A percentile compares a stretch with the other conserved stretches of the same genome.
phyloP scores from a whole-genome alignment of 225 moss, liverwort and hornwort genomes.

The Straminergon stramineum region DNA sequence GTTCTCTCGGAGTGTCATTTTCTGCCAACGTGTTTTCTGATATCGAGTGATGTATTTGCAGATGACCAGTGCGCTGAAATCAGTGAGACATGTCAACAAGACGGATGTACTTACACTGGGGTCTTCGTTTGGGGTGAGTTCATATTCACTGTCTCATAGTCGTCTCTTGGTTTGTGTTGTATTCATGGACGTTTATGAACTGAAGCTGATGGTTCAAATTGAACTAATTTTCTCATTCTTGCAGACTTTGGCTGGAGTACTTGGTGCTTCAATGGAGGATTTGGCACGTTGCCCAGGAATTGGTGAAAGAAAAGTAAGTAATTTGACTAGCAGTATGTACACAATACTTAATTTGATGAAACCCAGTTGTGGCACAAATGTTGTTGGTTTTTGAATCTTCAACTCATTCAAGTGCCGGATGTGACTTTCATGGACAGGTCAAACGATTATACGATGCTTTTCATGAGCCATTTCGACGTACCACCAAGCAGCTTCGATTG shows the following conservation, averaged over 20 bases:
- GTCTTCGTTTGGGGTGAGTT: slow-evolving; percentile 68
- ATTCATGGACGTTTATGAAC: neutral
- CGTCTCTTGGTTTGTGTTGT: neutral
- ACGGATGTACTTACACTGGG: slow-evolving; percentile 90
- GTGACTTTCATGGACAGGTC: slow-evolving; percentile 41
- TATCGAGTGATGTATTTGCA: slow-evolving; percentile 25
- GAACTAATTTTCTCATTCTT: neutral
- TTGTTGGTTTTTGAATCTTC: neutral
- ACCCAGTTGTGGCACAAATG: neutral
- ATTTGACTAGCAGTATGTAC: neutral
- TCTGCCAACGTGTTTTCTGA: neutral
- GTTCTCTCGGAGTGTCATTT: neutral
- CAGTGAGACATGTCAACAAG: slow-evolving; percentile 94
- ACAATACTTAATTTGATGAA: neutral
- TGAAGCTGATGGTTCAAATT: neutral
- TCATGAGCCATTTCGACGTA: slow-evolving; percentile 87
- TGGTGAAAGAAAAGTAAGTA: slow-evolving; percentile 84
- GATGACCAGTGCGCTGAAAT: slow-evolving; percentile 79
- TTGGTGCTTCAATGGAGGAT: slow-evolving; percentile 92
- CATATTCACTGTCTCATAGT: neutral
- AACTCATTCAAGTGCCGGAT: neutral
- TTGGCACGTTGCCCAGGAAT: slow-evolving; percentile 90
- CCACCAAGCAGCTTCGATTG: slow-evolving; percentile 54
- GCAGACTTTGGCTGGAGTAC: slow-evolving; percentile 72
- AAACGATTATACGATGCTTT: slow-evolving; percentile 94